A percentile compares a stretch with the other conserved stretches of the same genome.
Conservation (phyloP, 345 rosid species). For the Sonneratia alba region DNA sequence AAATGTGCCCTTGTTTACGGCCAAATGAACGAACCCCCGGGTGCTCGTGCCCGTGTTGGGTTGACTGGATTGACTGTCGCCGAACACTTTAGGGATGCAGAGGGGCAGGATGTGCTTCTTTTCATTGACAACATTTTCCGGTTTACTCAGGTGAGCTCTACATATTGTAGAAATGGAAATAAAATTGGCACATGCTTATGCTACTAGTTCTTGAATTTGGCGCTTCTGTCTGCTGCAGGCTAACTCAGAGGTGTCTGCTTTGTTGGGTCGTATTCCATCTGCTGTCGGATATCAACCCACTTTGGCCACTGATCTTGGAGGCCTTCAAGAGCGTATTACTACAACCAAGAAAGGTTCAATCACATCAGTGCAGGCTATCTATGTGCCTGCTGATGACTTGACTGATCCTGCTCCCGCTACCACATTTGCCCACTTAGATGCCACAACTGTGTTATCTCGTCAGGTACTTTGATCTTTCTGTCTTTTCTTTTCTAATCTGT, state of each 20-base stretch:
- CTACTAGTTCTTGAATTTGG: background rate
- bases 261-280: slow-evolving; percentile 98
- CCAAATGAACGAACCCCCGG: slow-evolving; percentile 99
- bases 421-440: slow-evolving; percentile 97
- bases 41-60: slow-evolving; percentile 99
- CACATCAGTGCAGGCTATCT: slow-evolving; percentile 95
- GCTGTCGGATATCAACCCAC: slow-evolving; percentile 99
- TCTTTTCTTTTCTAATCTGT: background rate
- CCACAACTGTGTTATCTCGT: slow-evolving; percentile 93
- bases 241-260: slow-evolving; percentile 96
- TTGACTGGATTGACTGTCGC: slow-evolving; percentile 97
- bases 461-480: slow-evolving; percentile 33
- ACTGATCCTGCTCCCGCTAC: slow-evolving; percentile 99
- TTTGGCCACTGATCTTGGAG: slow-evolving; percentile 96
- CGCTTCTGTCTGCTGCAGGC: slow-evolving; percentile 31
- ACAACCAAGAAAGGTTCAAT: slow-evolving; percentile 98
- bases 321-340: slow-evolving; percentile 95
- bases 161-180: background rate
- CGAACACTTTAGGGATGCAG: slow-evolving; percentile 97
- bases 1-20: slow-evolving; percentile 96
- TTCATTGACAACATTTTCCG: slow-evolving; percentile 94
- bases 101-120: slow-evolving; percentile 98
- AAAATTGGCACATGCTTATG: background rate
- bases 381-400: slow-evolving; percentile 98
- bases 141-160: slow-evolving; percentile 59